Evolutionary conservation across 1,139 yeast species (phyloP), one percentile per base, ranked within the genome.

Genomic region (Hansenula anomala): DNA sequence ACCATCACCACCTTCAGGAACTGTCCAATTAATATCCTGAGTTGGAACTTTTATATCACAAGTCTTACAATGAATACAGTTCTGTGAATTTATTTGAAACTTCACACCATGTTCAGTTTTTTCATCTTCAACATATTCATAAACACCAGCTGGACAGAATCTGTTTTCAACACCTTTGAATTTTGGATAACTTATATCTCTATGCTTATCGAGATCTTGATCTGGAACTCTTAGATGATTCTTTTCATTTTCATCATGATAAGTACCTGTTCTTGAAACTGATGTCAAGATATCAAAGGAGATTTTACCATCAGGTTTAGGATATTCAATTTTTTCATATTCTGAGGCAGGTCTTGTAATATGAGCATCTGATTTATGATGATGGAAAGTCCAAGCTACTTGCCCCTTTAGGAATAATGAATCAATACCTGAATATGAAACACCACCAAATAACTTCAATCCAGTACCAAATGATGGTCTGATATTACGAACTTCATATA

Each of bases 1-100:
- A 10, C 98, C 98, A 58, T 84, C 97, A 29, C 97, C 97, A 45
- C 98, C 97, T 66, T 92, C 97, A 4, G 98, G 98, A 14, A 88
- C 96, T 9, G 80, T 75, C 98, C 98, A 92, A 57, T 77, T 74
- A 47, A 92, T 92, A 58, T 90, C 97, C 64, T 90, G 97, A 0
- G 88, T 72, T 10, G 98, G 98, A 14, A 84, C 94, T 64, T 92
- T 92, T 60, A 92, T 92, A 63, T 92, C 98, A 68, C 98, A 92
- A 1, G 97, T 90, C 65, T 92, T 92, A 67, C 98, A 92, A 62
- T 92, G 98, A 49, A 92, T 89, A 67, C 98, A 92, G 64, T 92
- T 92, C 62, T 92, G 98, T 18, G 95, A 76, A 64, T 92, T 92
- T 61, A 92, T 90, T 60, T 88, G 94, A 66, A 92, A 90, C 54